Evolutionary conservation across 2,329 filamentous ascomycete genomes (phyloP).

Genomic region (Pestalotiopsis sp.): DNA sequence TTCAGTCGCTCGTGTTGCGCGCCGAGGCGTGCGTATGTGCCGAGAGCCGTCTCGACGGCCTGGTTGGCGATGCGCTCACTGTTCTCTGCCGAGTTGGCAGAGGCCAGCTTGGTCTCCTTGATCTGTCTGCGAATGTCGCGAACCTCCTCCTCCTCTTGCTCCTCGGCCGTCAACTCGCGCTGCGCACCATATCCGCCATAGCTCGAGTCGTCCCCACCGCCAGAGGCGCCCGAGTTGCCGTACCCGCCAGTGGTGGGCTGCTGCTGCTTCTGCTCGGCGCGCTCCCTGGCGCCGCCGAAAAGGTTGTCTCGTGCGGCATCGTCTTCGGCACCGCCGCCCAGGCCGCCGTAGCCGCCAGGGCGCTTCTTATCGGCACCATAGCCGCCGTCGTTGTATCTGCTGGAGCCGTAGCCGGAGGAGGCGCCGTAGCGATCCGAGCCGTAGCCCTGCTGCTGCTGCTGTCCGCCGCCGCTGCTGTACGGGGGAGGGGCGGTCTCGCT

Average conservation of each 20-base stretch:
- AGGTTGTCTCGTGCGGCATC: conserved; percentile 64
- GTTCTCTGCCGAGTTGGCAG: conserved; percentile 61
- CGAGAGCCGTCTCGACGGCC: conserved; percentile 70
- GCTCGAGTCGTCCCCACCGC: conserved; percentile 17
- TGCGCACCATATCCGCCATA: conserved; percentile 66
- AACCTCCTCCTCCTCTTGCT: conserved; percentile 73
- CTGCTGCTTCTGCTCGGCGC: conserved; percentile 24
- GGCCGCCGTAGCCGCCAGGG: conserved; percentile 62
- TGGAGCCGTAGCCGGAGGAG: conserved; percentile 52
- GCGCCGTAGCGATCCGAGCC: conserved; percentile 56
- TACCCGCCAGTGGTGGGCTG: conserved; percentile 9
- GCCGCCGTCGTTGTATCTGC: conserved; percentile 49
- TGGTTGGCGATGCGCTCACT: conserved; percentile 68
- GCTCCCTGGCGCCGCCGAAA: conserved; percentile 44
- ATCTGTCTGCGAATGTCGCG: conserved; percentile 75
- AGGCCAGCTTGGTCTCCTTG: conserved; percentile 73
- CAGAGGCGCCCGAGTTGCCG: conserved; percentile 20
- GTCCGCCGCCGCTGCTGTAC: conserved; percentile 30
- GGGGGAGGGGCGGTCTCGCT: conserved; percentile 33
- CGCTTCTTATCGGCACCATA: conserved; percentile 33
- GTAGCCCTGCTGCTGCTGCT: conserved; percentile 42
- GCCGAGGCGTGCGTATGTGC: conserved; percentile 73
- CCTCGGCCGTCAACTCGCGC: conserved; percentile 79
- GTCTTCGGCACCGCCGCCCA: conserved; percentile 48
- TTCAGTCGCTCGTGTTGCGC: conserved; percentile 80